Evolutionary conservation across 139 green algal genomes (phyloP).

Genomic region (Bryopsis sp.): DNA sequence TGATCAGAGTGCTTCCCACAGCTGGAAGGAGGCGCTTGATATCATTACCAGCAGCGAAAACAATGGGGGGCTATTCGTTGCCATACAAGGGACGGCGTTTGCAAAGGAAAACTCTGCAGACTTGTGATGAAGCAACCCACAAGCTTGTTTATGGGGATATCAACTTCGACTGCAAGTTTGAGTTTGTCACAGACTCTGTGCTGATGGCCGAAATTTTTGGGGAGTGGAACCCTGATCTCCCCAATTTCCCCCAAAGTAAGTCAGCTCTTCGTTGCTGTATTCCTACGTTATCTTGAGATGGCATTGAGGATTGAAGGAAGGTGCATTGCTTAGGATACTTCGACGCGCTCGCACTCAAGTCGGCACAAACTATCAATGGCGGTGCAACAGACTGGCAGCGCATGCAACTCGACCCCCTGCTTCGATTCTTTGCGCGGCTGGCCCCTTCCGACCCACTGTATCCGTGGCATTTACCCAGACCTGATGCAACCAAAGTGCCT

Average conservation of each 20-base stretch:
- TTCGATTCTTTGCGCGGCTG: neutral
- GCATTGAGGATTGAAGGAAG: no score
- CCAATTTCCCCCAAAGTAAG: neutral
- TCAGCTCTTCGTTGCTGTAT: no score
- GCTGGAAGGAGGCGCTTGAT: no score
- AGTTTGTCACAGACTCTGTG: neutral
- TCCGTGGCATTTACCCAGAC: neutral
- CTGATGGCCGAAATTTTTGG: neutral
- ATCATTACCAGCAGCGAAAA: no score
- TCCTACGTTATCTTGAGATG: no score
- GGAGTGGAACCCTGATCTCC: neutral
- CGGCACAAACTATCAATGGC: neutral
- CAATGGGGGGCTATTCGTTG: no score
- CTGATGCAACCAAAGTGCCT: neutral
- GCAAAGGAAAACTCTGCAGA: no score
- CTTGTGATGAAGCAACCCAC: neutral
- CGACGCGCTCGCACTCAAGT: neutral
- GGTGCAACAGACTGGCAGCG: neutral
- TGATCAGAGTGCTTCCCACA: no score
- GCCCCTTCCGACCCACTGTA: neutral
- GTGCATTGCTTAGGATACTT: slow-evolving; percentile 3
- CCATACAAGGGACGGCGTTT: no score
- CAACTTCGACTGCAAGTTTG: slow-evolving; percentile 2
- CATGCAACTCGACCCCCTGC: neutral
- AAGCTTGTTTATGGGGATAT: neutral